Evolutionary conservation across 1,139 yeast species (phyloP).

Genomic region (Suhomyces panamericanus): DNA sequence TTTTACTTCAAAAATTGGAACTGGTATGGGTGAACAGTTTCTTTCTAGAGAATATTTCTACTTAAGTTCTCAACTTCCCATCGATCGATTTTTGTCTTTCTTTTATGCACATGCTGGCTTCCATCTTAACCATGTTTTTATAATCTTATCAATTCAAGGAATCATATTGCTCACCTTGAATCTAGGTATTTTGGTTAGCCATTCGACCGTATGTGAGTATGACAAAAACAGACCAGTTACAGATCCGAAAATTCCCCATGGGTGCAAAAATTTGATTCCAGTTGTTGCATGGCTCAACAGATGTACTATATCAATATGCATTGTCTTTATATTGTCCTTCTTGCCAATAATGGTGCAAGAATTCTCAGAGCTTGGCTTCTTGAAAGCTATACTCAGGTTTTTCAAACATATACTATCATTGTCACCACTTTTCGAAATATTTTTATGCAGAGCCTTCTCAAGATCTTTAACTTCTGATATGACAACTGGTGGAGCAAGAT

Average conservation of each 20-base stretch:
- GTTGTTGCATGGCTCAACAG: conserved; percentile 78
- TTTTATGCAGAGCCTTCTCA: conserved; percentile 83
- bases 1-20: conserved; percentile 86
- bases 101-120: conserved; percentile 93
- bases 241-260: conserved; percentile 62
- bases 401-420: conserved; percentile 66
- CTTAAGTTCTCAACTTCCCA: conserved; percentile 74
- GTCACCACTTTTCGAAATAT: conserved; percentile 84
- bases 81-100: conserved; percentile 79
- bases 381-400: conserved; percentile 61
- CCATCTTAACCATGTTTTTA: conserved; percentile 79
- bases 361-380: conserved; percentile 70
- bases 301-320: conserved; percentile 77
- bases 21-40: conserved; percentile 94
- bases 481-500: conserved; percentile 79
- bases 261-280: conserved; percentile 75
- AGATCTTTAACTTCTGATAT: conserved; percentile 67
- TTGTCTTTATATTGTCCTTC: conserved; percentile 82
- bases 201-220: conserved; percentile 57
- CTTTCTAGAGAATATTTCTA: conserved; percentile 82
- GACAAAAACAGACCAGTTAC: conserved; percentile 58
- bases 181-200: conserved; percentile 65
- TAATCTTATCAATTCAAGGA: conserved; percentile 70
- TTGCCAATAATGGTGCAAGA: conserved; percentile 81
- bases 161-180: conserved; percentile 68